Conservation (phyloP, 1,284 basidiomycete genomes). For the Serendipita sp. region DNA sequence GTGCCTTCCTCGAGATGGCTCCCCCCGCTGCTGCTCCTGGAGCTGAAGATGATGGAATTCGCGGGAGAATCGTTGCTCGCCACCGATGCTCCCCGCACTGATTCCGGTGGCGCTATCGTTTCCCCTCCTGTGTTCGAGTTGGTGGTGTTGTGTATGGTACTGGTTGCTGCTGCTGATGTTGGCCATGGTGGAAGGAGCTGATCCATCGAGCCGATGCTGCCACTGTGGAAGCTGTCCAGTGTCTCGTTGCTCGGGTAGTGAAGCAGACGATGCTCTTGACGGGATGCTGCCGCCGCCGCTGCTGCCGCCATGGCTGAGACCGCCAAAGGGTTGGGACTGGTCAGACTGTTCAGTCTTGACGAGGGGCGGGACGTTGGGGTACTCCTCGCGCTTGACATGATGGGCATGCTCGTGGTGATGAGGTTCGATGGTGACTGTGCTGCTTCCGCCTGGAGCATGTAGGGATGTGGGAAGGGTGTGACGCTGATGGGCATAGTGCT, state of each 20-base stretch:
- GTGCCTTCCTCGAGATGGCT: background rate
- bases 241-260: conserved; percentile 6
- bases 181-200: background rate
- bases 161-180: background rate
- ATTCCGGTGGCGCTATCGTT: conserved; percentile 7
- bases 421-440: background rate
- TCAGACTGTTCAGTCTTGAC: conserved; percentile 5
- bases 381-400: conserved; percentile 5
- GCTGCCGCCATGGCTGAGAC: background rate
- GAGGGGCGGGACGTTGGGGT: background rate
- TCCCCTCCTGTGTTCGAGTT: background rate
- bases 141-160: no score
- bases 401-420: background rate
- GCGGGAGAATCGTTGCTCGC: conserved; percentile 6
- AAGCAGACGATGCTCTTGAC: background rate
- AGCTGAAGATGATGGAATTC: conserved; percentile 4
- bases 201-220: background rate
- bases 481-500: conserved; percentile 1
- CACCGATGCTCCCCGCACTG: conserved; percentile 4
- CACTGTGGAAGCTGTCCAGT: conserved; percentile 1
- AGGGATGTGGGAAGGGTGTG: background rate
- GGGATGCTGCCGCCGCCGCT: background rate
- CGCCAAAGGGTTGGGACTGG: background rate
- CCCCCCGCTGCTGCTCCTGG: conserved; percentile 2
- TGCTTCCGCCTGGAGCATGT: background rate